Evolutionary conservation across 306 rosid species (phyloP).

Genomic region (Bauhinia variegata): DNA sequence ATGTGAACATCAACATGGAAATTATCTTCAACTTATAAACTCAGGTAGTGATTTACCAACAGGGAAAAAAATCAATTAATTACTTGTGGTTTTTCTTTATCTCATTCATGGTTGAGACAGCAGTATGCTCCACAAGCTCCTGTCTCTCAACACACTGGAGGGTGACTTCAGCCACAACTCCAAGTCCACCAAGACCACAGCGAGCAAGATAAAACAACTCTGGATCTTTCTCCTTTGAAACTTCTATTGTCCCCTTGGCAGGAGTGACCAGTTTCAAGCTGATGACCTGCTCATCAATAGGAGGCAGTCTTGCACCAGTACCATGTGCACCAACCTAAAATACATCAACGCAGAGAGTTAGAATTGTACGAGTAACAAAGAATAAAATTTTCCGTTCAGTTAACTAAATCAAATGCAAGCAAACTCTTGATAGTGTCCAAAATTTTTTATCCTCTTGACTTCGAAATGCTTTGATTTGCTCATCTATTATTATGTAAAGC

Average conservation of each 20-base stretch:
- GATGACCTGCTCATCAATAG: slow-evolving; percentile 93
- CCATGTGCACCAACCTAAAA: slow-evolving; percentile 98
- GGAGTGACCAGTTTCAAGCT: slow-evolving; percentile 93
- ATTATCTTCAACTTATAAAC: not conserved
- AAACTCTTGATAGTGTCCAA: not conserved
- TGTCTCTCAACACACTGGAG: slow-evolving; percentile 95
- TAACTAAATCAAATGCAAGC: not conserved
- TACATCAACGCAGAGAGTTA: slow-evolving; percentile 22
- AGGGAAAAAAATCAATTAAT: slow-evolving; percentile 15
- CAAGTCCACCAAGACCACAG: slow-evolving; percentile 97
- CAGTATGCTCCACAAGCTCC: slow-evolving; percentile 96
- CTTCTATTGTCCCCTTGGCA: slow-evolving; percentile 85
- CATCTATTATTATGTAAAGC: not conserved
- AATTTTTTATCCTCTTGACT: not conserved
- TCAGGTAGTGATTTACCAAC: not conserved
- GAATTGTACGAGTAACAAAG: not conserved
- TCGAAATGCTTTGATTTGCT: not conserved
- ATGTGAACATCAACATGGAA: slow-evolving; percentile 3
- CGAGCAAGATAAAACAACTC: slow-evolving; percentile 94
- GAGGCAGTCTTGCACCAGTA: slow-evolving; percentile 94
- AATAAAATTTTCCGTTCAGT: not conserved
- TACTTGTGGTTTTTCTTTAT: slow-evolving; percentile 97
- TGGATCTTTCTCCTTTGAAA: slow-evolving; percentile 82
- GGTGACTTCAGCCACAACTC: slow-evolving; percentile 97
- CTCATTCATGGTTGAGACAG: slow-evolving; percentile 72